These are phyloP conservation scores for Sonneratia alba DNA, from an alignment of 345 rosid species.

Conservation along the genomic window DNA sequence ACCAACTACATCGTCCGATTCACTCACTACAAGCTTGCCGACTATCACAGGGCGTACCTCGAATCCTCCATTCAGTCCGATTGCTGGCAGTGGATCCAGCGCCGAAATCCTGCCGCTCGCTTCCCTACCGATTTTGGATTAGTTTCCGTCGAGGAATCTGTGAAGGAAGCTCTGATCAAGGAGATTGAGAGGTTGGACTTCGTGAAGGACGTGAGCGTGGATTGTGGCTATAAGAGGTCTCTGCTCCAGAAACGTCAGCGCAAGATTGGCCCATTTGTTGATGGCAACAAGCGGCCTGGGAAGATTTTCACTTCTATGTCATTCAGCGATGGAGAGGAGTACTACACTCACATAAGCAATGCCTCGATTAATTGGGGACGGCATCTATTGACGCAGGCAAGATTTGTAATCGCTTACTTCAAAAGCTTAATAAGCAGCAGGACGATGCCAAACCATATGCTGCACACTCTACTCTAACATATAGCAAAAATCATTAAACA, in stretches of 20 bases:
- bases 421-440: neutral
- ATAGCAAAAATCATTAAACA: neutral
- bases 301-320: slow-evolving; percentile 86
- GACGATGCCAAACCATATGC: neutral
- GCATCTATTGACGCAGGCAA: slow-evolving; percentile 63
- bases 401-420: neutral
- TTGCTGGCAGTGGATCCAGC: slow-evolving; percentile 86
- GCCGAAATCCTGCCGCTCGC: slow-evolving; percentile 59
- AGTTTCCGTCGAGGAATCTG: slow-evolving; percentile 44
- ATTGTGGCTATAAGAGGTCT: slow-evolving; percentile 53
- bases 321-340: slow-evolving; percentile 43
- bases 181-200: slow-evolving; percentile 48
- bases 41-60: slow-evolving; percentile 49
- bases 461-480: neutral
- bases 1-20: slow-evolving; percentile 71
- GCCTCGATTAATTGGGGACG: slow-evolving; percentile 65
- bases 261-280: slow-evolving; percentile 35
- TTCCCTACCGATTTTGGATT: slow-evolving; percentile 85
- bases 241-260: slow-evolving; percentile 22
- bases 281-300: slow-evolving; percentile 73
- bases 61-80: slow-evolving; percentile 35
- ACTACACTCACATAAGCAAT: slow-evolving; percentile 36
- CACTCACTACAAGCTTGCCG: slow-evolving; percentile 45
- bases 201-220: slow-evolving; percentile 79
- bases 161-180: slow-evolving; percentile 32